phyloP scores from a whole-genome alignment of 2,329 filamentous ascomycete species.

The Colletotrichum kahawae region DNA sequence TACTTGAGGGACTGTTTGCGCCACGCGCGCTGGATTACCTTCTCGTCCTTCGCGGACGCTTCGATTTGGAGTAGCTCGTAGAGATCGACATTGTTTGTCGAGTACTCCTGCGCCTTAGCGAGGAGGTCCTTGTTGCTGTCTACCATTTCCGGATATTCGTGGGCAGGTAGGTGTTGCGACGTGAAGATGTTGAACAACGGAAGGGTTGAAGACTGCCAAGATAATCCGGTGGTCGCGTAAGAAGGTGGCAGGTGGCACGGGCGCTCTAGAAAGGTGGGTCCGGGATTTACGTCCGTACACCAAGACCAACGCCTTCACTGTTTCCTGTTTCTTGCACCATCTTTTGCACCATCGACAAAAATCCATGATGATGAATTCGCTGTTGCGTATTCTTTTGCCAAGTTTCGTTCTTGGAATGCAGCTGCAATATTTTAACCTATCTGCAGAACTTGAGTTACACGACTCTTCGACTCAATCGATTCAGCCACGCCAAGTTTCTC shows the following conservation, averaged over 20 bases:
- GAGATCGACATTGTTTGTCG: slow-evolving; percentile 70
- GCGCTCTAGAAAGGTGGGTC: background rate
- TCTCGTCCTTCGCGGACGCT: slow-evolving; percentile 62
- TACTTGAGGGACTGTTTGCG: slow-evolving; percentile 85
- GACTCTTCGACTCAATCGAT: background rate
- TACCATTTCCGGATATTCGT: slow-evolving; percentile 9
- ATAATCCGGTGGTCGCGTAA: background rate
- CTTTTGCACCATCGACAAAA: background rate
- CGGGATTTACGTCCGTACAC: background rate
- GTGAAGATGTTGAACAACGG: background rate
- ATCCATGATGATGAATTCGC: background rate
- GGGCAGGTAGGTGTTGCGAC: background rate
- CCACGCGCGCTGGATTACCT: slow-evolving; percentile 85
- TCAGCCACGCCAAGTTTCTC: background rate
- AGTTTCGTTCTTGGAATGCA: background rate
- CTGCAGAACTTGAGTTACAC: background rate
- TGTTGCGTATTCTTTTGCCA: background rate
- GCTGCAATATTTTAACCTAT: background rate
- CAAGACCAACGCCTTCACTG: background rate
- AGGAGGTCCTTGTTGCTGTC: slow-evolving; percentile 52
- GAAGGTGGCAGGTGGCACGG: background rate
- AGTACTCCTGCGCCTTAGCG: slow-evolving; percentile 62
- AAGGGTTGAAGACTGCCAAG: background rate
- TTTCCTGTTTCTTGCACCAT: background rate
- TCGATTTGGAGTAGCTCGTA: slow-evolving; percentile 77